Evolutionary conservation across 2,329 filamentous ascomycete genomes (phyloP).

Genomic region (Ceratocystis huliohia): DNA sequence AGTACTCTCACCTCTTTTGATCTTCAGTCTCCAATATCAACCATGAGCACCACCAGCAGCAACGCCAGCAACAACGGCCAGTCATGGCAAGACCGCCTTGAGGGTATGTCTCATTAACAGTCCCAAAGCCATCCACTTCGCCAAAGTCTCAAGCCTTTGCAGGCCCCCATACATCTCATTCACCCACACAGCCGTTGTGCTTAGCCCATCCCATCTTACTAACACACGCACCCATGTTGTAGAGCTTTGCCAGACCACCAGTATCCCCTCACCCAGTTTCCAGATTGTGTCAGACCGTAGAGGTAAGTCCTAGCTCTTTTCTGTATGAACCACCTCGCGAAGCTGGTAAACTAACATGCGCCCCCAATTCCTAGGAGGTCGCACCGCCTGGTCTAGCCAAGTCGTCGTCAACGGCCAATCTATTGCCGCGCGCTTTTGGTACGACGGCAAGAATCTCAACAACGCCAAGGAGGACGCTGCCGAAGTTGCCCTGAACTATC

Average conservation of each 20-base stretch:
- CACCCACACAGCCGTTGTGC: too few relatives aligned
- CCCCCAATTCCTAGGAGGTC: conserved; percentile 48
- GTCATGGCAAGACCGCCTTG: conserved; percentile 45
- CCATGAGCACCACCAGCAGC: conserved; percentile 23
- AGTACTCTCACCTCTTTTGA: neutral
- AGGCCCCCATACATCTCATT: too few relatives aligned
- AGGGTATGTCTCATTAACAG: conserved; percentile 32
- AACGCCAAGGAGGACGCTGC: conserved; percentile 88
- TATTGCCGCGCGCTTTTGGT: conserved; percentile 73
- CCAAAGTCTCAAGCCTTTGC: too few relatives aligned
- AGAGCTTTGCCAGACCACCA: conserved; percentile 47
- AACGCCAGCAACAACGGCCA: conserved; percentile 20
- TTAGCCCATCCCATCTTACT: neutral
- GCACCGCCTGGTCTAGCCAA: conserved; percentile 78
- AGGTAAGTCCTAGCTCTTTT: conserved; percentile 38
- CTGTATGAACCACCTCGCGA: neutral
- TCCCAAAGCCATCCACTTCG: too few relatives aligned
- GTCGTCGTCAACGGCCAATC: conserved; percentile 57
- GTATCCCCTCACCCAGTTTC: conserved; percentile 46
- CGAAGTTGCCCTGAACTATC: conserved; percentile 57
- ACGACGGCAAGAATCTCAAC: conserved; percentile 75
- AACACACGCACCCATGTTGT: conserved; percentile 15
- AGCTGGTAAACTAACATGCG: conserved; percentile 11
- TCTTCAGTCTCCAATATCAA: conserved; percentile 1
- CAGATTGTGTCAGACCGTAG: conserved; percentile 63